Evolutionary conservation across 345 rosid genomes (phyloP).

Genomic region (Raphanus sativus): DNA sequence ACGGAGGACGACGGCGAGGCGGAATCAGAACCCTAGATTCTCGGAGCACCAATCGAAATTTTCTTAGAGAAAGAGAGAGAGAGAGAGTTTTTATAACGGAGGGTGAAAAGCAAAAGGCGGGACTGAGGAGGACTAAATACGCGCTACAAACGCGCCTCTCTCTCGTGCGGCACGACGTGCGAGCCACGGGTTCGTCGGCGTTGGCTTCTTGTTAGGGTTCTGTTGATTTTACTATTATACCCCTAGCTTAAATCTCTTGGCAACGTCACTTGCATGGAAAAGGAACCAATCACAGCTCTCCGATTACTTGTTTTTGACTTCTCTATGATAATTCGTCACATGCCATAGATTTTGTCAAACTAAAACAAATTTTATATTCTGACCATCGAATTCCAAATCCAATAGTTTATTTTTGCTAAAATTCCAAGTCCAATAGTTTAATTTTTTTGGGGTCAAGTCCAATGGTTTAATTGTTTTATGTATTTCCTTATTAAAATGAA

Average conservation of each 20-base stretch:
- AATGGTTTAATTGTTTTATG: not conserved
- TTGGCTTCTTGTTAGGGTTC: not conserved
- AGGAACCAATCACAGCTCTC: not conserved
- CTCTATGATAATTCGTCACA: not conserved
- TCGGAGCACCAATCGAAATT: constrained; percentile 4
- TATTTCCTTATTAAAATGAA: not conserved
- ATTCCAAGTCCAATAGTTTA: no score
- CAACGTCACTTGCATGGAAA: constrained; percentile 14
- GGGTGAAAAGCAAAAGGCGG: constrained; percentile 45
- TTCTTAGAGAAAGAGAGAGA: constrained; percentile 1
- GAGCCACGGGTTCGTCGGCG: constrained; percentile 23
- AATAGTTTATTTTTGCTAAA: no score
- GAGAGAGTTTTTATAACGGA: constrained; percentile 18
- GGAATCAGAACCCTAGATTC: constrained; percentile 21
- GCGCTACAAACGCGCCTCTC: constrained; percentile 3
- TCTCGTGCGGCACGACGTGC: not conserved
- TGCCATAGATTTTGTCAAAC: not conserved
- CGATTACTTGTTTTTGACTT: not conserved
- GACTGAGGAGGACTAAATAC: constrained; percentile 20
- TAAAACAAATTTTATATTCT: not conserved
- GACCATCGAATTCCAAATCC: not conserved
- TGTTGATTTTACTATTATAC: constrained; percentile 2
- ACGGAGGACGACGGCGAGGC: not conserved
- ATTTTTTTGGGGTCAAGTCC: no score
- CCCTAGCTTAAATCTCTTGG: not conserved